Conservation (phyloP, 192 early-diverging fungal species). For the Dissophora ornata region DNA sequence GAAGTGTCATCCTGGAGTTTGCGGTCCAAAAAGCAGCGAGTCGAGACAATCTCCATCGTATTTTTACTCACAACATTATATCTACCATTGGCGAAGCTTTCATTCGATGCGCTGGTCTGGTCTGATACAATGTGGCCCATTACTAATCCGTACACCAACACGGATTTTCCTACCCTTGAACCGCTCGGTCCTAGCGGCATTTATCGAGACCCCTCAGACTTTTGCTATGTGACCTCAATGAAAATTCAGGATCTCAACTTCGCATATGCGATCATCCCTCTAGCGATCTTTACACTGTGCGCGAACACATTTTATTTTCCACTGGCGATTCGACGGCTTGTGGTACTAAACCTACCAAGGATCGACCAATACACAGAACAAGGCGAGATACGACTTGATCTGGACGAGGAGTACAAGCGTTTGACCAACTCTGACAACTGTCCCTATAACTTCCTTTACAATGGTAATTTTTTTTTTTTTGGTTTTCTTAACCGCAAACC, state of each 20-base stretch:
- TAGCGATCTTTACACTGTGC: conserved; percentile 41
- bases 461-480: conserved; percentile 37
- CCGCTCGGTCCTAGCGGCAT: conserved; percentile 33
- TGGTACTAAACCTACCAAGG: conserved; percentile 58
- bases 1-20: conserved; percentile 50
- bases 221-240: conserved; percentile 60
- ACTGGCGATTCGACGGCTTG: conserved; percentile 44
- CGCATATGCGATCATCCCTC: conserved; percentile 46
- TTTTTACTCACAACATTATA: conserved; percentile 56
- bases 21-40: conserved; percentile 40
- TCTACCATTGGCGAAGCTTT: conserved; percentile 51
- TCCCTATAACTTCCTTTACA: conserved; percentile 72
- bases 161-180: conserved; percentile 40
- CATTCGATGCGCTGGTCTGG: conserved; percentile 56
- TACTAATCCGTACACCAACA: conserved; percentile 41
- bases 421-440: conserved; percentile 65
- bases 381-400: conserved; percentile 36
- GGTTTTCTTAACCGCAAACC: neutral
- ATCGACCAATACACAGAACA: conserved; percentile 57
- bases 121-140: conserved; percentile 53
- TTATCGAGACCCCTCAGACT: conserved; percentile 40
- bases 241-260: conserved; percentile 56
- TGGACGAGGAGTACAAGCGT: conserved; percentile 54
- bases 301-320: conserved; percentile 55
- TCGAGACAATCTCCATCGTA: conserved; percentile 49